These are phyloP conservation scores for Beverwykella pulmonaria DNA, from an alignment of 495 filamentous ascomycete species.

Conservation along the genomic window DNA sequence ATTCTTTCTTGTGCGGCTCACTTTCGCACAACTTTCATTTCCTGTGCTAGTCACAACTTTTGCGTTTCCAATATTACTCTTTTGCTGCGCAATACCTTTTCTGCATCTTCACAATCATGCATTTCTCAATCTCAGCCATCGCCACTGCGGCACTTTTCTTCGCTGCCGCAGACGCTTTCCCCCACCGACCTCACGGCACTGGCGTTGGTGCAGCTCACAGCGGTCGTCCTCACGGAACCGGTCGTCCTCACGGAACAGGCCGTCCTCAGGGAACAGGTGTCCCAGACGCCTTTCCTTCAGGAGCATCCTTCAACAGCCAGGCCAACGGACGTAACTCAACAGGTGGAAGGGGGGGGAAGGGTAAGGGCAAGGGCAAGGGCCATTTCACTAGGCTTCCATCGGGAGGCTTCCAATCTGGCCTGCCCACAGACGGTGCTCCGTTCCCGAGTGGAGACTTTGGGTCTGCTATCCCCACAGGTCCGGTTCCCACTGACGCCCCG, in stretches of 20 bases:
- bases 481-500: background rate
- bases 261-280: background rate
- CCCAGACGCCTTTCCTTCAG: slow-evolving; percentile 4
- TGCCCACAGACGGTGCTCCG: background rate
- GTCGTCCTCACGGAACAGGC: too few species aligned
- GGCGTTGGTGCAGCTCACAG: background rate
- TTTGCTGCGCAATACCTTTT: slow-evolving; percentile 15
- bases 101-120: slow-evolving; percentile 5
- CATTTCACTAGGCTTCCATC: background rate
- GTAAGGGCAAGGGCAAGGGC: background rate
- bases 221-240: too few species aligned
- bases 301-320: background rate
- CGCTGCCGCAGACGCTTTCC: slow-evolving; percentile 1
- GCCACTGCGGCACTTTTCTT: slow-evolving; percentile 12
- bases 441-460: background rate
- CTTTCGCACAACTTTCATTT: background rate
- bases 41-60: slow-evolving; percentile 16
- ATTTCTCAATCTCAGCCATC: slow-evolving; percentile 13
- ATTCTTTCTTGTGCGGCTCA: slow-evolving; percentile 5
- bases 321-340: background rate
- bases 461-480: background rate
- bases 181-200: slow-evolving; percentile 3
- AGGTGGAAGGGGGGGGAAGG: background rate
- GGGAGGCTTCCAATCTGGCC: background rate
- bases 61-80: slow-evolving; percentile 1